Evolutionary conservation across 73 alveolate genomes (phyloP).

Genomic region (Effrenium voratum): DNA sequence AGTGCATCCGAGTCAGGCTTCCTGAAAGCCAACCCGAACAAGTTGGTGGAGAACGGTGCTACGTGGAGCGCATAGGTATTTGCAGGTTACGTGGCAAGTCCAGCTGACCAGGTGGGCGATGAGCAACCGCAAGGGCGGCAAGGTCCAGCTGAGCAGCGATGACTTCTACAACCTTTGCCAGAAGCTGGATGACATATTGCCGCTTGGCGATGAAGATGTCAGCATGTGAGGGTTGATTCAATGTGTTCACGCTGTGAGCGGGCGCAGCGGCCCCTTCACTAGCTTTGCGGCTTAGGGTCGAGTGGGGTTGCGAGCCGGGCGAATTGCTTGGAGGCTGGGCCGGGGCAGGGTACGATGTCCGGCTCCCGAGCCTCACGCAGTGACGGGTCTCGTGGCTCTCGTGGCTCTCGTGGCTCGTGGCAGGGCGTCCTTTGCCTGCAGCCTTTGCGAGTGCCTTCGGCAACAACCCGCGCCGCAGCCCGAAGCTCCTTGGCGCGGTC

Average conservation of each 20-base stretch:
- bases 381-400: neutral
- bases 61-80: neutral
- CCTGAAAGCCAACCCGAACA: conserved; percentile 68
- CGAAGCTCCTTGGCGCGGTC: conserved; percentile 40
- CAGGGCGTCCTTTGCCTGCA: conserved; percentile 55
- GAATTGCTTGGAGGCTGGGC: conserved; percentile 35
- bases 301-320: conserved; percentile 45
- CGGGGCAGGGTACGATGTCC: neutral
- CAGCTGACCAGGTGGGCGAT: conserved; percentile 50
- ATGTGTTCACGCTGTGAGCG: too few relatives aligned
- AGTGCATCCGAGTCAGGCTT: neutral
- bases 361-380: neutral
- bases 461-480: conserved; percentile 43
- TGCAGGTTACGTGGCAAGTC: neutral
- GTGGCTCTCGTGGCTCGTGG: neutral
- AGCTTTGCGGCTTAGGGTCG: neutral
- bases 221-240: too few relatives aligned
- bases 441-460: conserved; percentile 71
- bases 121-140: conserved; percentile 53
- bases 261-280: too few relatives aligned
- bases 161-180: neutral
- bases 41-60: conserved; percentile 26
- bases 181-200: conserved; percentile 80
- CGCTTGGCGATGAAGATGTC: neutral
- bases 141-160: conserved; percentile 24